Percentiles rank a stretch among this genome's conserved stretches.
Evolutionary conservation across 192 early-diverging fungal species (phyloP).

Genomic region (Backusella liffmaniae): DNA sequence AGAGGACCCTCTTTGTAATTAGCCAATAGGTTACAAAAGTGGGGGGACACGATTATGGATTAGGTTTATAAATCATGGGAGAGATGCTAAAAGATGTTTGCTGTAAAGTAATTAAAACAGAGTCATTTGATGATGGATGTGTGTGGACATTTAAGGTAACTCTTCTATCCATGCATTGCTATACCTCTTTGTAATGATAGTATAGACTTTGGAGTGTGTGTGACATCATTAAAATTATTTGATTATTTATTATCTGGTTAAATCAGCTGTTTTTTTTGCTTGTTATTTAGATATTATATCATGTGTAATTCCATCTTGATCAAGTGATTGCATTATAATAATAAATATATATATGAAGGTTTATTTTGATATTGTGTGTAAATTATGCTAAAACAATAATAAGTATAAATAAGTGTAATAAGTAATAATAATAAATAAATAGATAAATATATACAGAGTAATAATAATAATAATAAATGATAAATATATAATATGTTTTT

Average conservation of each 20-base stretch:
- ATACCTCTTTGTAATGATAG: background rate
- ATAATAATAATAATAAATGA: slow-evolving; percentile 3
- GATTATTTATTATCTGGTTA: background rate
- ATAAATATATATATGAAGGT: background rate
- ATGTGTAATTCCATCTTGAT: background rate
- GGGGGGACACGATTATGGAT: background rate
- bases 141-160: background rate
- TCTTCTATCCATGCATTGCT: background rate
- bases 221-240: too few species aligned
- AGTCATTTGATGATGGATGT: background rate
- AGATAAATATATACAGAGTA: slow-evolving; percentile 4
- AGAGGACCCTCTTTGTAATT: background rate
- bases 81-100: background rate
- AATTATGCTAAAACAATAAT: slow-evolving; percentile 4
- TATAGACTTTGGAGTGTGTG: too few species aligned
- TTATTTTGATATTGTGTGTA: background rate
- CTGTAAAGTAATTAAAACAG: too few species aligned
- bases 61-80: background rate
- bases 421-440: background rate
- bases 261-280: background rate
- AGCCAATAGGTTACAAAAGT: background rate
- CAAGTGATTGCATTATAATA: background rate
- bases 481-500: background rate
- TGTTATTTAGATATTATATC: background rate
- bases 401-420: background rate